A percentile compares a stretch with the other conserved stretches of the same genome.
phyloP scores from a whole-genome alignment of 1,139 yeast species.

The Nakaseomyces bracarensis region DNA sequence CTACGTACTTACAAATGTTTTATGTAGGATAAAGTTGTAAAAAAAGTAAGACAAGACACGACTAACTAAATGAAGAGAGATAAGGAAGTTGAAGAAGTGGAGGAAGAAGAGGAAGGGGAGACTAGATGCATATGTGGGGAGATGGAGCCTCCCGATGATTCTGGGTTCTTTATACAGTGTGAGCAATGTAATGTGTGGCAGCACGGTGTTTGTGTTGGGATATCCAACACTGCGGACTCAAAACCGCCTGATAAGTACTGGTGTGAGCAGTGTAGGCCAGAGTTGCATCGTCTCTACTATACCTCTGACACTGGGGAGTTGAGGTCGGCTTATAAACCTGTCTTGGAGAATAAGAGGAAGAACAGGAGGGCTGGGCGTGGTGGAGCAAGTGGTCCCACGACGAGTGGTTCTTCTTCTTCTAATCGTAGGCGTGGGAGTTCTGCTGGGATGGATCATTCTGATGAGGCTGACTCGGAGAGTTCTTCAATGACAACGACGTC shows the following conservation, averaged over 20 bases:
- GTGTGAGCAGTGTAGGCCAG: constrained; percentile 88
- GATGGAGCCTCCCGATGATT: constrained; percentile 43
- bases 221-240: constrained; percentile 40
- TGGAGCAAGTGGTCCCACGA: constrained; percentile 8
- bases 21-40: too few species aligned
- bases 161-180: constrained; percentile 70
- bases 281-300: constrained; percentile 50
- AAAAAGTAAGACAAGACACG: too few species aligned
- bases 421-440: neutral
- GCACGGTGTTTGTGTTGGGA: constrained; percentile 91
- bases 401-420: too few species aligned
- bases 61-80: constrained; percentile 10
- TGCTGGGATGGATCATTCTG: too few species aligned
- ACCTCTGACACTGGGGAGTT: constrained; percentile 35
- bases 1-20: too few species aligned
- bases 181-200: constrained; percentile 95
- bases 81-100: constrained; percentile 12
- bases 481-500: neutral
- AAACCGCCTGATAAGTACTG: constrained; percentile 86
- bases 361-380: constrained; percentile 12
- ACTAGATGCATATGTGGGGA: constrained; percentile 88
- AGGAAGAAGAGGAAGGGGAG: constrained; percentile 51
- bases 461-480: neutral
- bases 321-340: constrained; percentile 38
- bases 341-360: constrained; percentile 27